Evolutionary conservation across 1,284 basidiomycete species (phyloP), one percentile per base, ranked within the genome.

Genomic region (Flammula alnicola): DNA sequence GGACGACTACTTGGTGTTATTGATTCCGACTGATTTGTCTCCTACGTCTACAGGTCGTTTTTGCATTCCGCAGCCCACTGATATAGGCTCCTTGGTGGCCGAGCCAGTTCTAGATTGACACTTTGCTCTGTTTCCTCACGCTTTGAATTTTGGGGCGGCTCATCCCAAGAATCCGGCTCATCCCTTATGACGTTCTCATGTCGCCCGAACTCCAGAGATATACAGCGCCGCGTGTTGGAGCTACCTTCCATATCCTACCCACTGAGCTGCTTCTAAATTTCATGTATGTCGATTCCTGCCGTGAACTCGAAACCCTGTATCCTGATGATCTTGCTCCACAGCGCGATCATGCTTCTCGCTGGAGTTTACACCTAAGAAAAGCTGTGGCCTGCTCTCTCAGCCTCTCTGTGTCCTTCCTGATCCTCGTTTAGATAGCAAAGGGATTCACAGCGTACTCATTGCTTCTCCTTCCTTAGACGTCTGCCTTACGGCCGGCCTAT

Each of bases 1-100:
- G 19, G 22, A 29, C n/a, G 43, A 27, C 16, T 37, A 47, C 32
- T 37, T 31, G 16, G 32, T 39, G 3, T 44, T 44, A 49, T 43
- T 43, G 44, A 25, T 26, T 33, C 52, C 52, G 52, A 47, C 23
- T 42, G 40, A 41, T 32, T 26, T 31, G 20, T 31, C 35, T 27
- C 40, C 35, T 20, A 30, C 38, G 45, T 35, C 42, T 33, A 41
- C 42, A 49, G 30, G 36, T 41, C 25, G 41, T 39, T 42, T 47
- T 20, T 43, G 40, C 41, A 39, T 39, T 54, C 52, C 52, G 52
- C 52, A 54, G 48, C 43, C 26, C 36, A 47, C 52, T 36, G 30
- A 51, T 47, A 47, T 47, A 42, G 52, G 40, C 41, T 47, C 33
- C 52, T 49, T 45, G 33, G 45, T 33, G 35, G 19, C 32, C 40